Evolutionary conservation across 495 filamentous ascomycete genomes (phyloP), one percentile per base, ranked within the genome.

Genomic region (Ascobolus immersus): DNA sequence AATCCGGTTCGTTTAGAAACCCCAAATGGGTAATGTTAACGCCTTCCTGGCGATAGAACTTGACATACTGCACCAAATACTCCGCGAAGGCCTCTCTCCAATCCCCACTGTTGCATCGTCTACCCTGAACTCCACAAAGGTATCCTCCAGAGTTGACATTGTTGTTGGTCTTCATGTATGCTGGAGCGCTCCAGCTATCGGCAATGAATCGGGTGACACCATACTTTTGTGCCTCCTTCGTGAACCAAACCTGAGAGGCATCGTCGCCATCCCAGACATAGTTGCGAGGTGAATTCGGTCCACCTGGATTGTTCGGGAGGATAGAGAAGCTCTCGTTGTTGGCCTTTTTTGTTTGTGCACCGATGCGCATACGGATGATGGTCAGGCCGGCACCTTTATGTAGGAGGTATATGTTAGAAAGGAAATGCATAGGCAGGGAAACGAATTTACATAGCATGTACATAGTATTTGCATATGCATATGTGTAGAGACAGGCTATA

Each of bases 131-230:
- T 22, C 64, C 62, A 37, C 65, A 67, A 3, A 67, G 44, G 32
- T 51, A 58, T 1, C 64, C 62, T 20, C 61, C 61, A 24, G 61
- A 61, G 33, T 48, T 50, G 13, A 61, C 54, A 35, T 58, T 55
- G n/a, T 48, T 45, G 33, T 62, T 64, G 4, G 61, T 67, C 54
- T 67, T 69, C 61, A 67, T 66, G 44, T 55, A 69, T 0, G 55
- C 61, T 1, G 60, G 62, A 4, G 63, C 61, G 28, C 52, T 58
- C 62, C 64, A 67, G 0, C 62, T 62, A 42, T 67, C 49, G 48
- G 34, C 57, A 57, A 36, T 54, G 35, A 36, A 29, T 6, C 14
- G 17, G 32, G 32, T 29, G 18, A 35, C 10, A 31, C n/a, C 38
- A 11, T 43, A 39, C 17, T 49, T 38, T 5, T 51, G 39, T 2